Base-by-base conservation (phyloP, 108 stramenopile species). In the Skeletonema grethae region DNA sequence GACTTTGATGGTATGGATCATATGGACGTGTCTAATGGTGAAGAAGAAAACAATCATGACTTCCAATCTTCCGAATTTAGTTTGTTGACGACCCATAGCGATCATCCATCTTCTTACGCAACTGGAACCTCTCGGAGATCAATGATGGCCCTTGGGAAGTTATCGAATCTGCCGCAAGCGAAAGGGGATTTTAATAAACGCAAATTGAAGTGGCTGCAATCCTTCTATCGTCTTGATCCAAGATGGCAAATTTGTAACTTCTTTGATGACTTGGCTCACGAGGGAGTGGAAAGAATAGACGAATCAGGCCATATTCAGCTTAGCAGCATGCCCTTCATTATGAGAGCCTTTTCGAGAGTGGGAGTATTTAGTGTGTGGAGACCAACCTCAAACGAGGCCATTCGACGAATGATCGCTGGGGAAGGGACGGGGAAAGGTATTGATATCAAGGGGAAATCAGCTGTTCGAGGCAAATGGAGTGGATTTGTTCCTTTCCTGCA, bases 221-320 rank as follows among this genome's bases (percentile, higher is more conserved):
- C 36, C 5, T 79, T 85, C 28, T 55, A 61, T 7, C 34, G 77
- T 4, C 65, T 67, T 15, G 84, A 85, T 61, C 84, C 84, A 5
- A 58, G 84, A 38, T 28, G 25, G 25, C 25, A 28, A 28, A 28
- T 28, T 28, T 28, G 25, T 28, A 28, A 28, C 25, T 28, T 67
- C 58, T 85, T 85, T 57, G 64, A 85, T 38, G 81, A 85, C 12
- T 66, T 82, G 22, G 79, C 70, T 8, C 67, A 69, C 16, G 68
- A 75, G 45, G 43, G 43, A 11, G 0, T 45, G 12, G 43, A 45
- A n/a, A 1, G 43, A n/a, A 45, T 45, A n/a, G 43, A 45, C 3
- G 43, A 45, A 45, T 45, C 43, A n/a, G 43, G 43, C 15, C 43
- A 12, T 11, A 45, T 45, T 45, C 43, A 45, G 43, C 43, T 45